Conservation (phyloP, 108 stramenopile genomes). For the Cylindrotheca closterium region DNA sequence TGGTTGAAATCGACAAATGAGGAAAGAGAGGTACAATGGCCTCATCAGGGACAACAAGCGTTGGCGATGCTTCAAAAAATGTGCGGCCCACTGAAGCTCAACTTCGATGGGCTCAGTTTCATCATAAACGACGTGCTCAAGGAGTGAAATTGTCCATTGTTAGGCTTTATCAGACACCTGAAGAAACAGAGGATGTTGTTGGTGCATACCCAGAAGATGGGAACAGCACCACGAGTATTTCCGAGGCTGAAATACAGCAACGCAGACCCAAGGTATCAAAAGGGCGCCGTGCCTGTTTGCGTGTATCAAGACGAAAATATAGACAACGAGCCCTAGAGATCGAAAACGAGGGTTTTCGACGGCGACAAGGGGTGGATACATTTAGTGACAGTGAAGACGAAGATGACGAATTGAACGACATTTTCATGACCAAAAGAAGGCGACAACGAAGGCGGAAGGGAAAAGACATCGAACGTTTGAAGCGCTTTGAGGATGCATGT, state of each 20-base stretch:
- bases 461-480: slow-evolving; percentile 6
- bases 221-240: slow-evolving; percentile 27
- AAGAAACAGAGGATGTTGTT: slow-evolving; percentile 38
- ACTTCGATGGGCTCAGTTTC: slow-evolving; percentile 76
- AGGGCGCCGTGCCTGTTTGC: slow-evolving; percentile 64
- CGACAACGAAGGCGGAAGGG: not conserved
- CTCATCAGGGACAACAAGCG: not conserved
- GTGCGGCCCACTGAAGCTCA: slow-evolving; percentile 63
- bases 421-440: not conserved
- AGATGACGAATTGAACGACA: slow-evolving; percentile 17
- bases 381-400: slow-evolving; percentile 27
- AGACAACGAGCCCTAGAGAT: slow-evolving; percentile 45
- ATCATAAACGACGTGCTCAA: slow-evolving; percentile 55
- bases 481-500: slow-evolving; percentile 79
- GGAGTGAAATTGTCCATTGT: slow-evolving; percentile 43
- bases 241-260: slow-evolving; percentile 2
- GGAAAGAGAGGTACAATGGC: no score
- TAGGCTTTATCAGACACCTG: slow-evolving; percentile 45
- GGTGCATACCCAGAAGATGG: slow-evolving; percentile 57
- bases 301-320: slow-evolving; percentile 52
- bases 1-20: no score
- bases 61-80: not conserved
- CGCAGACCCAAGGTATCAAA: slow-evolving; percentile 21
- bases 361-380: slow-evolving; percentile 1
- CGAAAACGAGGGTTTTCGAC: slow-evolving; percentile 35